Conservation (phyloP, 768 basidiomycete genomes). For the Mycena albidolilacea region DNA sequence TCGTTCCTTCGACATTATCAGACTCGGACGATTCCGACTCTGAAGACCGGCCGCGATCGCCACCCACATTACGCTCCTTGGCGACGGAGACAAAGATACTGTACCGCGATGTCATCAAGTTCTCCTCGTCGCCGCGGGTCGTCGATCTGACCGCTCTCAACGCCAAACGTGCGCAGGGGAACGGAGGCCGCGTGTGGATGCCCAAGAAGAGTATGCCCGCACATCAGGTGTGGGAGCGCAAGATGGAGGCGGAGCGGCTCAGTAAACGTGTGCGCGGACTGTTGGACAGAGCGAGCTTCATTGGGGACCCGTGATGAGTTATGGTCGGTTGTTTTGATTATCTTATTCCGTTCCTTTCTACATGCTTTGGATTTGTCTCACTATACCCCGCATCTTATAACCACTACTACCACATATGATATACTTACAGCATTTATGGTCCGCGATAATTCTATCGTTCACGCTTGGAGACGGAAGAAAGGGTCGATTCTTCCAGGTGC, state of each 20-base stretch:
- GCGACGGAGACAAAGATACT: constrained; percentile 88
- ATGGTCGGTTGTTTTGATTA: constrained; percentile 17
- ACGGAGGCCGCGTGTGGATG: constrained; percentile 77
- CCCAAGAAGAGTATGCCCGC: constrained; percentile 87
- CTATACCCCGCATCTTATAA: constrained; percentile 37
- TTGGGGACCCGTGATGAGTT: constrained; percentile 46
- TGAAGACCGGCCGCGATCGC: constrained; percentile 55
- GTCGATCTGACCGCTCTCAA: constrained; percentile 84
- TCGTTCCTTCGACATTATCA: constrained; percentile 74
- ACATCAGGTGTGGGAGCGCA: constrained; percentile 84
- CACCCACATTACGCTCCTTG: constrained; percentile 74
- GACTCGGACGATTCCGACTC: constrained; percentile 78
- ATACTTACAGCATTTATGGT: constrained; percentile 3
- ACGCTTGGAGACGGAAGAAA: no score
- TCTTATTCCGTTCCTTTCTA: constrained; percentile 15
- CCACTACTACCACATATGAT: constrained; percentile 24
- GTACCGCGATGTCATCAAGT: constrained; percentile 90
- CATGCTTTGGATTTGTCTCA: constrained; percentile 29
- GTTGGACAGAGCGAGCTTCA: constrained; percentile 72
- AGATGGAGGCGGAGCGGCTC: constrained; percentile 81
- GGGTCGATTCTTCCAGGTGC: no score
- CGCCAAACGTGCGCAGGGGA: constrained; percentile 64
- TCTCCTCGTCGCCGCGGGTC: constrained; percentile 86
- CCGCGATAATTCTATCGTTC: neutral
- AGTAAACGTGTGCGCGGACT: constrained; percentile 79